Base-by-base conservation (phyloP, 2,329 filamentous ascomycete genomes). In the Dactylellina haptotyla region DNA sequence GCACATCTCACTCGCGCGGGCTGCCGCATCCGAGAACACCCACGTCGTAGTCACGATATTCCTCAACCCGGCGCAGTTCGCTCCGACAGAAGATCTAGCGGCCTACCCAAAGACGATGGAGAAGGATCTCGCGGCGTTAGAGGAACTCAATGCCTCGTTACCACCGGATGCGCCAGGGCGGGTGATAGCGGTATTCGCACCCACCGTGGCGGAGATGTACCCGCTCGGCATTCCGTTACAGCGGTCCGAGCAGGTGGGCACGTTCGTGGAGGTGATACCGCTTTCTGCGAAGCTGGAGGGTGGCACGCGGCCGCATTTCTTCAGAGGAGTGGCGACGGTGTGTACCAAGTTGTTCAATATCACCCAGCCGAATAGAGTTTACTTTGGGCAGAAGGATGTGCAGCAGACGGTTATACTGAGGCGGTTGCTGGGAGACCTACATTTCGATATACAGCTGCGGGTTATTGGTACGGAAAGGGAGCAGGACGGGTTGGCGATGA, bases 371-470 rank as follows among this genome's bases (percentile, higher is more conserved):
- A 89, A 93, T 65, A 86, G 86, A 46, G 91, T 92, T 3, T 95
- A 97, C 82, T 97, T 99, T 83, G 95, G 95, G 2, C 95, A 98
- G 81, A 99, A 99, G 83, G 95, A 99, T 80, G 88, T 97, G 18
- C 95, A 99, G 83, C 95, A 99, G 82, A 96, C 93, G 0, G 91
- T 96, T 16, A 87, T 99, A 9, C 91, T 99, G 78, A 89, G 87
- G 78, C 88, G 90, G 46, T 88, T 99, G 87, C 90, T 97, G 30
- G 85, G 88, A 76, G 95, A 99, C 81, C 93, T 99, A 76, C 88
- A 93, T 80, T 81, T 98, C 41, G 87, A 91, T 39, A 90, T 88
- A 2, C 84, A 90, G 20, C 87, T 98, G 6, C 85, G 89, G 30
- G 85, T 98, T 61, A 87, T 89, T 4, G 84, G 87, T 0, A 99